phyloP scores from a whole-genome alignment of 1,284 basidiomycete species.

The Anthracocystis walkeri region DNA sequence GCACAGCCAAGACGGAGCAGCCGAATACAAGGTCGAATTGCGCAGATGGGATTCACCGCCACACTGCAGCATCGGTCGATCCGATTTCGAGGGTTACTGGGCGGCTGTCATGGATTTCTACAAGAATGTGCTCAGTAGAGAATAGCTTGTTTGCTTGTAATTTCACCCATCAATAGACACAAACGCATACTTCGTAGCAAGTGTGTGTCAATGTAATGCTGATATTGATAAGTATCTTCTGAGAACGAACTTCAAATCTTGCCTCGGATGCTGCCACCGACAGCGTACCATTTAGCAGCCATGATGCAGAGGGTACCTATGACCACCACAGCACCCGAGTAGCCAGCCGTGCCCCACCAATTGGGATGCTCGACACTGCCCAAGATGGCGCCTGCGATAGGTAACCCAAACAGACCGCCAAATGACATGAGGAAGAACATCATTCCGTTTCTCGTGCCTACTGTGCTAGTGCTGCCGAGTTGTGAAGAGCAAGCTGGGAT shows the following conservation, averaged over 20 bases:
- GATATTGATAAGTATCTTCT: no score
- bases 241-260: conserved; percentile 19
- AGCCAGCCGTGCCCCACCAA: conserved; percentile 39
- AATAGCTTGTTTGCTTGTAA: not conserved
- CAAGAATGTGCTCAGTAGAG: conserved; percentile 26
- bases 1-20: not conserved
- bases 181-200: no score
- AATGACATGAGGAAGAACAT: conserved; percentile 49
- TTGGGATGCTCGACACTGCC: conserved; percentile 19
- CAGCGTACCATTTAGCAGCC: conserved; percentile 33
- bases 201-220: no score
- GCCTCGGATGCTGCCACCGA: conserved; percentile 31
- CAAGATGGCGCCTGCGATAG: conserved; percentile 49
- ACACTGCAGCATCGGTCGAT: conserved; percentile 58
- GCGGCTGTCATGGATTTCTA: conserved; percentile 45
- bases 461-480: conserved; percentile 34
- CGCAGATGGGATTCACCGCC: conserved; percentile 54
- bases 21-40: conserved; percentile 42
- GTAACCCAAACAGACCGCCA: conserved; percentile 43
- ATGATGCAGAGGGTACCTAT: conserved; percentile 21
- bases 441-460: conserved; percentile 49
- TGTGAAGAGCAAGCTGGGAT: conserved; percentile 47
- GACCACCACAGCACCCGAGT: conserved; percentile 26
- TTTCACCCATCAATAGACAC: no score
- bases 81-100: conserved; percentile 61